Base-by-base conservation (phyloP, 2,329 filamentous ascomycete genomes). In the Hypoxylon sp. region DNA sequence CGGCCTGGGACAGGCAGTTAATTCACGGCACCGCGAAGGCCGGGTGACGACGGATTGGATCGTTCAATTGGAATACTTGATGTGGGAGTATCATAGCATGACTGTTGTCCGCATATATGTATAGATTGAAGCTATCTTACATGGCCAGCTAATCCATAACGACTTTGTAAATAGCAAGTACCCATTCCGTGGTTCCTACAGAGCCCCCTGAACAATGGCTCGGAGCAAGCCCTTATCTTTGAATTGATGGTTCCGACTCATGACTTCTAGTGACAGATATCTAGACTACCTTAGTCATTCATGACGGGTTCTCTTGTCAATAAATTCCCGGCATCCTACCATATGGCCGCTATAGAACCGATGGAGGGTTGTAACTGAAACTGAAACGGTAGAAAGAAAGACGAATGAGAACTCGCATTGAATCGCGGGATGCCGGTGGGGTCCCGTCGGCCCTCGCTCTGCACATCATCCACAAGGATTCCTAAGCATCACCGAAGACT, bases 341-440 rank as follows among this genome's bases (percentile, higher is more conserved):
- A 40, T 20, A 11, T 36, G 36, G 4, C 16, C 16, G 8, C 20
- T 20, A 9, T 6, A 20, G 7, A 40, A 40, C 36, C 16, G 36
- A 40, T 40, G 36, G 16, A 40, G 36, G 16, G 4, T 40, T 1
- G 36, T 20, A 40, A 40, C 20, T 12, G 12, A 4, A 12, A 33
- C 24, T 26, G 14, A 16, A 36, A 14, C n/a, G 16, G 7, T 40
- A 18, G 36, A 6, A 8, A 18, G 7, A 18, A 40, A 40, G 36
- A 4, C 16, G 6, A 9, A 20, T 20, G 2, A 18, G 14, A 2
- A 18, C 46, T 16, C 16, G 8, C 20, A 6, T 20, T 6, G 26
- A 18, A 20, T 20, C 11, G 4, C 28, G 14, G 36, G 20, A 12
- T 56, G 30, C 52, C 52, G 52, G 52, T 48, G 52, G 52, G 42